A percentile compares a stretch with the other conserved stretches of the same genome.
phyloP scores from a whole-genome alignment of 768 basidiomycete genomes.

The Tylopilus felleus region DNA sequence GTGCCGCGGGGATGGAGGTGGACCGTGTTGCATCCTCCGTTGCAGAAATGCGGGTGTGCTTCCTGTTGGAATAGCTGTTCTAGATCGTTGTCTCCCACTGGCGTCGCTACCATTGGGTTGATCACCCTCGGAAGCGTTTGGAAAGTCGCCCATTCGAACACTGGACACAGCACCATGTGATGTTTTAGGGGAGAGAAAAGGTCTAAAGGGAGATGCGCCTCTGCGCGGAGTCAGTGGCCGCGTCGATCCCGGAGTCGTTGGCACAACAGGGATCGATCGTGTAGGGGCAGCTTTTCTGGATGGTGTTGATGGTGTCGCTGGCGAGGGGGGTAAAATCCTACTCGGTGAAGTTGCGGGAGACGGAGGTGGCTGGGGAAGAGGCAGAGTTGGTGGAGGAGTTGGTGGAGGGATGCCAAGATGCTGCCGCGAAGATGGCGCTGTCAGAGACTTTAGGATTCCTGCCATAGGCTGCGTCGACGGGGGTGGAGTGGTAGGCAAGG shows the following conservation, averaged over 20 bases:
- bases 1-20: conserved; percentile 24
- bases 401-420: conserved; percentile 30
- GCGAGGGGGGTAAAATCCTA: background rate
- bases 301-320: background rate
- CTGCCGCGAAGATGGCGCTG: conserved; percentile 21
- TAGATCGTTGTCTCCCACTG: conserved; percentile 16
- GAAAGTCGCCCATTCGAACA: background rate
- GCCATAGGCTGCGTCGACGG: background rate
- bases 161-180: background rate
- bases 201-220: conserved; percentile 21
- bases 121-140: conserved; percentile 1
- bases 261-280: conserved; percentile 16
- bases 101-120: conserved; percentile 8
- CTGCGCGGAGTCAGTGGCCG: conserved; percentile 16
- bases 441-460: conserved; percentile 9
- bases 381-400: conserved; percentile 30
- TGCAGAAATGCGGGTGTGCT: conserved; percentile 27
- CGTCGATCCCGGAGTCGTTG: conserved; percentile 5
- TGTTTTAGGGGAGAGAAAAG: conserved; percentile 17
- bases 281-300: conserved; percentile 13
- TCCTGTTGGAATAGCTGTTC: conserved; percentile 6
- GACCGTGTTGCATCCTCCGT: conserved; percentile 26
- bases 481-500: background rate
- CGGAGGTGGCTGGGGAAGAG: conserved; percentile 29
- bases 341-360: conserved; percentile 6